Base-by-base conservation (phyloP, 2,329 filamentous ascomycete species). In the Sordariomycetes sp. region DNA sequence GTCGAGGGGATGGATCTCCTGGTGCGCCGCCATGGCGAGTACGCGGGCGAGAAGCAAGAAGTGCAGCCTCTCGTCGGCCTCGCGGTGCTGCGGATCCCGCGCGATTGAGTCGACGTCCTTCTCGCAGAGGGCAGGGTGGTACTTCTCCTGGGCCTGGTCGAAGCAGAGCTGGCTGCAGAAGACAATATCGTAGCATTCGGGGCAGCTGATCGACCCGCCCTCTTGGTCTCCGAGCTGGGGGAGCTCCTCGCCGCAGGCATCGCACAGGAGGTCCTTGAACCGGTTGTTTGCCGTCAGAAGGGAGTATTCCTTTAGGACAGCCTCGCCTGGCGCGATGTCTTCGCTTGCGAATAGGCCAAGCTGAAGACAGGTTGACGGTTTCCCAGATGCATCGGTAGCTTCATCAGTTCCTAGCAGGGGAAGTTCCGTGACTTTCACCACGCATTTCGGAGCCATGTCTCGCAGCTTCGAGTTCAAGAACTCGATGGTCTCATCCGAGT, bases 241-340 rank as follows among this genome's bases (percentile, higher is more conserved):
- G 6, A 95, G 77, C 25, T 82, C 81, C 8, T 80, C 77, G 64
- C 90, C 90, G 69, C 92, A 97, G 15, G 90, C 90, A 69, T 97
- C 92, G 69, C 92, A 97, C 34, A 92, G 79, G 4, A 87, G 78
- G 61, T 95, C 90, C 66, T 95, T 90, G 13, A 94, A 79, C 34
- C 90, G 84, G 67, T 94, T 94, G 63, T 92, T 94, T 52, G 89
- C 91, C 1, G 91, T 96, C 48, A 99, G 74, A 8, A 96, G 79
- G 10, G 90, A 94, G 60, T 86, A 88, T 66, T 99, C 94, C 53
- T 81, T 75, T 34, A 99, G 78, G 1, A 96, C 83, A 6, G 79
- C 76, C 67, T 95, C 87, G 10, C 87, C 88, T 0, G 90, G 82
- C 0, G 75, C 72, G 42, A 97, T 88, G 62, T 95, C 85, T 61